These are phyloP conservation scores for Xylaria grammica DNA, from an alignment of 495 filamentous ascomycete species.

Conservation along the genomic window DNA sequence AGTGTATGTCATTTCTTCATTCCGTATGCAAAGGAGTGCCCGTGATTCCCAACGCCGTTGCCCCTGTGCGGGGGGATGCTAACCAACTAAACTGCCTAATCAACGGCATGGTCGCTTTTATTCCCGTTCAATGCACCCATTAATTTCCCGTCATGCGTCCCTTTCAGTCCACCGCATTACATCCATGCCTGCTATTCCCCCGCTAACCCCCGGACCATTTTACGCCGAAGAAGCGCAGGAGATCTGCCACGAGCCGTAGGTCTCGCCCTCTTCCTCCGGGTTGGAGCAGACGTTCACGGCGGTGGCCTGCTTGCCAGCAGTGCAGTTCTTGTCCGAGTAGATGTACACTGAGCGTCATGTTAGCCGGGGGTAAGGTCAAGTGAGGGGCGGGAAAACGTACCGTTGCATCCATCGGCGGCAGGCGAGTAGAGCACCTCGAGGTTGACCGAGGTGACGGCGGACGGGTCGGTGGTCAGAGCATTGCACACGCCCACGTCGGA, in stretches of 20 bases:
- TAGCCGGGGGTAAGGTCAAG: background rate
- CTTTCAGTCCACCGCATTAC: too few relatives aligned
- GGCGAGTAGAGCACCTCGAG: slow-evolving; percentile 23
- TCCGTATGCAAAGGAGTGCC: slow-evolving; percentile 16
- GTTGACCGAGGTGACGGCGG: slow-evolving; percentile 22
- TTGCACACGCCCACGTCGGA: slow-evolving; percentile 31
- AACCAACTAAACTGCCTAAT: too few relatives aligned
- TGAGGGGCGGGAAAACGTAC: slow-evolving; percentile 25
- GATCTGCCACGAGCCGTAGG: slow-evolving; percentile 29
- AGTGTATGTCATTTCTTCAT: background rate
- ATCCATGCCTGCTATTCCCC: background rate
- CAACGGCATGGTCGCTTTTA: slow-evolving; percentile 11
- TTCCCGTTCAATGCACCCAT: background rate
- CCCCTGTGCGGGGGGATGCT: slow-evolving; percentile 19
- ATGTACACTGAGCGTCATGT: slow-evolving; percentile 31
- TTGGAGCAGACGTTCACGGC: slow-evolving; percentile 16
- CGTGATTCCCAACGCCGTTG: slow-evolving; percentile 13
- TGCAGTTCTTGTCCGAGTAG: slow-evolving; percentile 29
- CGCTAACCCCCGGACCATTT: background rate
- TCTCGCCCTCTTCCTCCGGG: background rate
- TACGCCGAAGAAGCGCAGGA: slow-evolving; percentile 13
- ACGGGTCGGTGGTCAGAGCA: slow-evolving; percentile 7
- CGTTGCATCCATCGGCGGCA: slow-evolving; percentile 28
- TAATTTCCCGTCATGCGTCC: too few relatives aligned
- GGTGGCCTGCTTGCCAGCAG: slow-evolving; percentile 1